These are phyloP conservation scores for Notholithocarpus densiflorus DNA, from an alignment of 306 rosid genomes.

Conservation along the genomic window DNA sequence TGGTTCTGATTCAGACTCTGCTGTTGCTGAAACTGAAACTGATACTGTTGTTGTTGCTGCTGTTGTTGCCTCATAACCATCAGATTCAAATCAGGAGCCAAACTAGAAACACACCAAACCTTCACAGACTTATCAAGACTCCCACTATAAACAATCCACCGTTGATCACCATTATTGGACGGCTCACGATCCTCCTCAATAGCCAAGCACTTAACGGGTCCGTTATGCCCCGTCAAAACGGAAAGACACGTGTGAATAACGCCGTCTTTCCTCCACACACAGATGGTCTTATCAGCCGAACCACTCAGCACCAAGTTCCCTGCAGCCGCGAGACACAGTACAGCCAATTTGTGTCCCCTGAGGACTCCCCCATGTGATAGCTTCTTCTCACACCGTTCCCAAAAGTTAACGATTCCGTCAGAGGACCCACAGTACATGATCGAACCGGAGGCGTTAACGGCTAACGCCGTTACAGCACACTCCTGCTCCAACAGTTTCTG, in stretches of 20 bases:
- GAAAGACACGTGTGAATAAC: constrained; percentile 67
- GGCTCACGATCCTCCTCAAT: constrained; percentile 50
- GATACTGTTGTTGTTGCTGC: neutral
- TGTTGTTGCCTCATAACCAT: constrained; percentile 20
- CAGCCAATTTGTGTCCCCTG: constrained; percentile 76
- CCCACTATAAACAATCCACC: constrained; percentile 83
- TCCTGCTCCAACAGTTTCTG: constrained; percentile 72
- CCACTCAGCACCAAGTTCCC: constrained; percentile 72
- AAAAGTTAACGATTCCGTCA: constrained; percentile 75
- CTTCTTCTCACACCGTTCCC: constrained; percentile 53
- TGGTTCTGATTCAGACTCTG: too few relatives aligned
- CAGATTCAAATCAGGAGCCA: constrained; percentile 19
- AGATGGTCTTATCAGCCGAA: constrained; percentile 78
- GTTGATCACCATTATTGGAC: constrained; percentile 11
- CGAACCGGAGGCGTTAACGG: constrained; percentile 39
- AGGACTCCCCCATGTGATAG: constrained; percentile 67
- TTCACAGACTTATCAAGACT: constrained; percentile 92
- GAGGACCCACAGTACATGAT: constrained; percentile 75
- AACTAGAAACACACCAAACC: constrained; percentile 78
- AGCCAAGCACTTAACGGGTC: constrained; percentile 87
- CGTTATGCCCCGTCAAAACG: constrained; percentile 70
- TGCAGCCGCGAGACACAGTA: constrained; percentile 61
- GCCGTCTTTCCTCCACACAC: constrained; percentile 78
- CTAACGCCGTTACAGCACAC: constrained; percentile 78
- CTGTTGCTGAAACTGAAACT: too few relatives aligned